These are phyloP conservation scores for Penstemon eatonii DNA, from an alignment of 257 asterid genomes.

Conservation along the genomic window DNA sequence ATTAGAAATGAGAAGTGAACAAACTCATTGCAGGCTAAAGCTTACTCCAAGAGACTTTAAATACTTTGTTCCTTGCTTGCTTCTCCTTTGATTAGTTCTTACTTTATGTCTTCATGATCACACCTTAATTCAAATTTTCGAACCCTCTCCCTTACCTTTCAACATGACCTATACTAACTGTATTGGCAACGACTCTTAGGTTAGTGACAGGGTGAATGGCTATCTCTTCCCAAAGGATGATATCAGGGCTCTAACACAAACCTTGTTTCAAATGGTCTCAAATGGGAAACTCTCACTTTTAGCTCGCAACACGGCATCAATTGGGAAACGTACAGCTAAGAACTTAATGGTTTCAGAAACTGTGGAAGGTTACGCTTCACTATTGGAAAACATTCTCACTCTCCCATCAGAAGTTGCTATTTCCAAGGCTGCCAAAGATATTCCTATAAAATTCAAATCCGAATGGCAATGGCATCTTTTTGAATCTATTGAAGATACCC, in stretches of 20 bases:
- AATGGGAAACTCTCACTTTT: constrained; percentile 71
- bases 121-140: constrained; percentile 14
- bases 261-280: constrained; percentile 63
- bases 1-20: not conserved
- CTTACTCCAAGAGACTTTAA: not conserved
- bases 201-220: constrained; percentile 75
- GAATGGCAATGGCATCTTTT: constrained; percentile 80
- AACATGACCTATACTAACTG: constrained; percentile 33
- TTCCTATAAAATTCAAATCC: constrained; percentile 55
- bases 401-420: constrained; percentile 79
- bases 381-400: constrained; percentile 67
- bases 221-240: constrained; percentile 70
- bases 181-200: constrained; percentile 41
- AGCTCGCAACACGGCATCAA: constrained; percentile 61
- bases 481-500: constrained; percentile 37
- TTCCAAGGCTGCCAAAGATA: constrained; percentile 45
- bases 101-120: not conserved
- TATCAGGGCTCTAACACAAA: constrained; percentile 42
- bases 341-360: constrained; percentile 83
- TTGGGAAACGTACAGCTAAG: constrained; percentile 63
- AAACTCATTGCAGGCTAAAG: not conserved
- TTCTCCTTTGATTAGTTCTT: not conserved
- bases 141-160: constrained; percentile 12
- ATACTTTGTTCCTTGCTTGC: not conserved
- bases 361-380: constrained; percentile 69